Percentiles rank a stretch among this genome's conserved stretches.
Evolutionary conservation across 371 early-diverging fungal genomes (phyloP).

Genomic region (Mucor plumbeus): DNA sequence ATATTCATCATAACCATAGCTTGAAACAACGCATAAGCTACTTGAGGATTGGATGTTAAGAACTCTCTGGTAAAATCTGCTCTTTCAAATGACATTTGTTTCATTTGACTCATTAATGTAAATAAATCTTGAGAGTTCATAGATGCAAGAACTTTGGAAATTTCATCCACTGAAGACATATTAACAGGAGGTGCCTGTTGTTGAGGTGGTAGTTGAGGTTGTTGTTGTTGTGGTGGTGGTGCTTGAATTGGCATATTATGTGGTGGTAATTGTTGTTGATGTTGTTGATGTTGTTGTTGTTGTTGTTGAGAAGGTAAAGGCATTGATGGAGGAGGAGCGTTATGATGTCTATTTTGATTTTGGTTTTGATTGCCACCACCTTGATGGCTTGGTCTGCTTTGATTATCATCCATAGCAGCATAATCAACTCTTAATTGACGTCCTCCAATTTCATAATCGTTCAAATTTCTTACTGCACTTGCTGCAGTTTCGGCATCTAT

Average conservation of each 20-base stretch:
- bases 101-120: constrained; percentile 79
- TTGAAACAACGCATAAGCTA: constrained; percentile 88
- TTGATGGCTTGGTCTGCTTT: constrained; percentile 21
- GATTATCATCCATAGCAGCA: constrained; percentile 70
- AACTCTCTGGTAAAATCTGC: constrained; percentile 75
- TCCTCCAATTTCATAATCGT: constrained; percentile 84
- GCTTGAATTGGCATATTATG: too few relatives aligned
- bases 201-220: constrained; percentile 28
- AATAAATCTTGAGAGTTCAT: constrained; percentile 75
- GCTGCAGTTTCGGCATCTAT: constrained; percentile 80
- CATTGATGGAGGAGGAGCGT: constrained; percentile 13
- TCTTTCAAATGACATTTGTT: constrained; percentile 65
- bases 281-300: constrained; percentile 17
- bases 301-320: constrained; percentile 7
- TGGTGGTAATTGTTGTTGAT: constrained; percentile 15
- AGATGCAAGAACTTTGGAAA: constrained; percentile 68
- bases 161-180: constrained; percentile 56
- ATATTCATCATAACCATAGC: constrained; percentile 83
- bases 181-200: constrained; percentile 7
- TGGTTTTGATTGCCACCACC: constrained; percentile 1
- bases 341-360: constrained; percentile 28
- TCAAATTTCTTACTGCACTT: constrained; percentile 83
- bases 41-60: constrained; percentile 78
- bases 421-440: constrained; percentile 84
- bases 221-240: constrained; percentile 27